A percentile compares a stretch with the other conserved stretches of the same genome.
Evolutionary conservation across 2,329 filamentous ascomycete species (phyloP).

Genomic region (Penicillium sp.): DNA sequence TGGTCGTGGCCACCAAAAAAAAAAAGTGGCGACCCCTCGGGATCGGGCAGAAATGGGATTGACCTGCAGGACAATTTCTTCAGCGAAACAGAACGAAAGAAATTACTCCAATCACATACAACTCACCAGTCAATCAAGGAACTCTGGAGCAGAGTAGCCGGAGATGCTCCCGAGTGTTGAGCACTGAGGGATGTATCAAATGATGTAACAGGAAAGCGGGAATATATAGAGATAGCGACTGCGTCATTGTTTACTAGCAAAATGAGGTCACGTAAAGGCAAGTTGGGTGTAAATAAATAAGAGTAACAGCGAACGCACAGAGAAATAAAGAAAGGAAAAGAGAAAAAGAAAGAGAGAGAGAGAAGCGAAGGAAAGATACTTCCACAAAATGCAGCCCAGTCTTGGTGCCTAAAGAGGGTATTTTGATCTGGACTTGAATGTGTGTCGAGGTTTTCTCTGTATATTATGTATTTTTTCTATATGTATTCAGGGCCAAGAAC

Average conservation of each 20-base stretch:
- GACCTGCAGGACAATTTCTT: neutral
- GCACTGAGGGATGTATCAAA: conserved; percentile 24
- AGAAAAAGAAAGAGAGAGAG: neutral
- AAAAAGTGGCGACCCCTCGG: conserved; percentile 2
- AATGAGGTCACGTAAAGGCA: neutral
- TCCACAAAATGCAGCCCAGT: neutral
- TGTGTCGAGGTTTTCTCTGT: neutral
- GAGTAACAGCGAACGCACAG: neutral
- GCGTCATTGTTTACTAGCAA: conserved; percentile 36
- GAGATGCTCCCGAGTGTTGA: conserved; percentile 12
- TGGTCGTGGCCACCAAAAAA: neutral
- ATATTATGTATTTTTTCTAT: neutral
- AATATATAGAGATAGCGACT: conserved; percentile 27
- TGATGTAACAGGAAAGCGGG: conserved; percentile 28
- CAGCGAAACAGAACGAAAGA: neutral
- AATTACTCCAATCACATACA: neutral
- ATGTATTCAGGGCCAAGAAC: neutral
- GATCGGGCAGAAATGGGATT: conserved; percentile 4
- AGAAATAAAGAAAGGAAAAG: neutral
- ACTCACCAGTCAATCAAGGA: conserved; percentile 12
- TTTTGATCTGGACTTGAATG: neutral
- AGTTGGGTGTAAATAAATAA: conserved; percentile 1
- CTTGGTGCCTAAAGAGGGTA: conserved; percentile 19
- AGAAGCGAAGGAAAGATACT: neutral
- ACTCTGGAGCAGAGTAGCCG: conserved; percentile 13